A percentile compares a stretch with the other conserved stretches of the same genome.
These are phyloP conservation scores for Puccinia polysora DNA, from an alignment of 1,284 basidiomycete species.

Conservation along the genomic window DNA sequence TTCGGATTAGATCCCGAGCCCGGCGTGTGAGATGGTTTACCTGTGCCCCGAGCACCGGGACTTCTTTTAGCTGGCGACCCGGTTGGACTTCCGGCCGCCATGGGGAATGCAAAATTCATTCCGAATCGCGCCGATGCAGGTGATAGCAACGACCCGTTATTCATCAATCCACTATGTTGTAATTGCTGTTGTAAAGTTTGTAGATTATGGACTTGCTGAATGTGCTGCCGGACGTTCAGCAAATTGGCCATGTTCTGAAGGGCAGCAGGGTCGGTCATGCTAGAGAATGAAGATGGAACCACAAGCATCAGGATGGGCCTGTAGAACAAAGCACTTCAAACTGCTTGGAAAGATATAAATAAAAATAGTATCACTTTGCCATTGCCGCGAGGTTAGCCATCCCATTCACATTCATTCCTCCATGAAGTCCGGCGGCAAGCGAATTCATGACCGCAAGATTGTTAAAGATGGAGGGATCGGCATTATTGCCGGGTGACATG, in stretches of 20 bases:
- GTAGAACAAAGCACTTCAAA: no score
- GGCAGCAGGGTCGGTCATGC: slow-evolving; percentile 6
- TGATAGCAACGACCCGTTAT: slow-evolving; percentile 14
- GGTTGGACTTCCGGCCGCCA: slow-evolving; percentile 56
- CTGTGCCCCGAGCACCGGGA: slow-evolving; percentile 5
- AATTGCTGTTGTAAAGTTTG: slow-evolving; percentile 44
- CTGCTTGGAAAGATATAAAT: neutral
- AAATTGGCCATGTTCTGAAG: slow-evolving; percentile 49
- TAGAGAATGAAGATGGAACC: neutral
- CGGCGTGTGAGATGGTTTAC: slow-evolving; percentile 41
- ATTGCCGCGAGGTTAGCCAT: slow-evolving; percentile 28
- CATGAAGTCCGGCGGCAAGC: slow-evolving; percentile 5
- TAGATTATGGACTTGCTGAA: slow-evolving; percentile 45
- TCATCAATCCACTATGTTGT: slow-evolving; percentile 44
- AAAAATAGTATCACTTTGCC: slow-evolving; percentile 15
- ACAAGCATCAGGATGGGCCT: no score
- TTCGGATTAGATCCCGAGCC: slow-evolving; percentile 54
- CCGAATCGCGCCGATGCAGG: slow-evolving; percentile 47
- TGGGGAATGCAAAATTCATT: slow-evolving; percentile 58
- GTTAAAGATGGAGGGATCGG: neutral
- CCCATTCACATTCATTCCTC: slow-evolving; percentile 19
- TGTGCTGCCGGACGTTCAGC: slow-evolving; percentile 59
- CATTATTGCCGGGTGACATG: neutral
- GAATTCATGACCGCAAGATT: slow-evolving; percentile 24
- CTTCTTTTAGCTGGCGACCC: slow-evolving; percentile 28